Percentiles rank a stretch among this genome's conserved stretches.
phyloP scores from a whole-genome alignment of 768 basidiomycete genomes.

The Cystoderma amianthinum region DNA sequence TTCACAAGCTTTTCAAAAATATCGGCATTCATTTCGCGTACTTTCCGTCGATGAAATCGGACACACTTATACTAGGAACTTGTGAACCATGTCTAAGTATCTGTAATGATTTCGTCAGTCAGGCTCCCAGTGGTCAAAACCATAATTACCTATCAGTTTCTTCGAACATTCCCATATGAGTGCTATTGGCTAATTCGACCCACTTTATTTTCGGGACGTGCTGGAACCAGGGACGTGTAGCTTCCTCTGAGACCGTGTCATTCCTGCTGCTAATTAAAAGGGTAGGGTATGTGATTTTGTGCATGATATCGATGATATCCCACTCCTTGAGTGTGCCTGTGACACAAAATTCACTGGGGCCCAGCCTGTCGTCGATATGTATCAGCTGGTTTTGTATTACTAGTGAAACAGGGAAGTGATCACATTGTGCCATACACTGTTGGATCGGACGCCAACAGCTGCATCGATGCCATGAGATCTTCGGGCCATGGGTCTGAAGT shows the following conservation, averaged over 20 bases:
- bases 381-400: conserved; percentile 3
- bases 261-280: conserved; percentile 33
- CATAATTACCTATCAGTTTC: no score
- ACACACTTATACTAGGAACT: no score
- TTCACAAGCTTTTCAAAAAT: no score
- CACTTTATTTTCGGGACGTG: conserved; percentile 34
- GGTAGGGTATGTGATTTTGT: conserved; percentile 31
- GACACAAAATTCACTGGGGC: conserved; percentile 29
- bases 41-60: no score
- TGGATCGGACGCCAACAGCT: conserved; percentile 16
- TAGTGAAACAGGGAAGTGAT: conserved; percentile 6
- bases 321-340: conserved; percentile 36
- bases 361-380: conserved; percentile 24
- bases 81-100: no score
- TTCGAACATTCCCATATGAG: conserved; percentile 35
- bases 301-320: conserved; percentile 35
- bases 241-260: conserved; percentile 32
- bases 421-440: conserved; percentile 38
- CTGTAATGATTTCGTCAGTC: no score
- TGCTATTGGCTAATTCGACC: conserved; percentile 33
- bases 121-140: no score
- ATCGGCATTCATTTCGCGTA: no score
- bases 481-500: conserved; percentile 23
- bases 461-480: conserved; percentile 18
- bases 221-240: conserved; percentile 27